Conservation (phyloP, 2,329 filamentous ascomycete species). For the Aplosporella prunicola region DNA sequence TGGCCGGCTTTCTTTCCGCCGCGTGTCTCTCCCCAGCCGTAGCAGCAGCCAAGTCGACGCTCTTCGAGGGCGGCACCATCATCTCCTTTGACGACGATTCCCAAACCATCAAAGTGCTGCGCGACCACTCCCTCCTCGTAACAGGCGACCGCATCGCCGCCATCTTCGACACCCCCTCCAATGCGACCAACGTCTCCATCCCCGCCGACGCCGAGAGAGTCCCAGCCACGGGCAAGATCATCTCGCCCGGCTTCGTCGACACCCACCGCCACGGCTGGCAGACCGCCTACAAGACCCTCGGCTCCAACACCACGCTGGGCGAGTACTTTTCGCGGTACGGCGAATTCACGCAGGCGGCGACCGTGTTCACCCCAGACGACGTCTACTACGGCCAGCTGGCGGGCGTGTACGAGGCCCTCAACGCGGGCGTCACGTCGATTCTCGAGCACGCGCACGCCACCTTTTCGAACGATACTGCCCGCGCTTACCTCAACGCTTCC, state of each 20-base stretch:
- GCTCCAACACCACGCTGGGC: slow-evolving; percentile 36
- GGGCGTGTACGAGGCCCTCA: slow-evolving; percentile 41
- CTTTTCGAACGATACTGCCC: slow-evolving; percentile 34
- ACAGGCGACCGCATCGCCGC: slow-evolving; percentile 29
- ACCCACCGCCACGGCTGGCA: slow-evolving; percentile 45
- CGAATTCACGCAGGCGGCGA: slow-evolving; percentile 4
- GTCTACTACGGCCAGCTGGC: slow-evolving; percentile 18
- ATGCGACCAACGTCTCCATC: slow-evolving; percentile 15
- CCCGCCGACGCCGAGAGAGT: slow-evolving; percentile 32
- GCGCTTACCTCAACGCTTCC: slow-evolving; percentile 38
- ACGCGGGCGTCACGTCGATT: slow-evolving; percentile 43
- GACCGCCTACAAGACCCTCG: slow-evolving; percentile 45
- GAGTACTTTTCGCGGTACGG: slow-evolving; percentile 11
- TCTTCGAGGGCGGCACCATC: slow-evolving; percentile 32
- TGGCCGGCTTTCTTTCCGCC: neutral
- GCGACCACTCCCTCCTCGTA: slow-evolving; percentile 34
- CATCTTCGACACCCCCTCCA: slow-evolving; percentile 19
- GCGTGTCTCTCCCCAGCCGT: slow-evolving; percentile 1
- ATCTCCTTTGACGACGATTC: slow-evolving; percentile 30
- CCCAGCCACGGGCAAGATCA: slow-evolving; percentile 40
- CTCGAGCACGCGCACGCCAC: slow-evolving; percentile 45
- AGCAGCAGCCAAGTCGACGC: slow-evolving; percentile 9
- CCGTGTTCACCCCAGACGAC: slow-evolving; percentile 16
- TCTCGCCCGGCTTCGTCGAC: slow-evolving; percentile 48
- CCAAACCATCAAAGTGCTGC: slow-evolving; percentile 29